A percentile compares a stretch with the other conserved stretches of the same genome.
phyloP scores from a whole-genome alignment of 148 eudicot species.

The Vaccinium darrowii region DNA sequence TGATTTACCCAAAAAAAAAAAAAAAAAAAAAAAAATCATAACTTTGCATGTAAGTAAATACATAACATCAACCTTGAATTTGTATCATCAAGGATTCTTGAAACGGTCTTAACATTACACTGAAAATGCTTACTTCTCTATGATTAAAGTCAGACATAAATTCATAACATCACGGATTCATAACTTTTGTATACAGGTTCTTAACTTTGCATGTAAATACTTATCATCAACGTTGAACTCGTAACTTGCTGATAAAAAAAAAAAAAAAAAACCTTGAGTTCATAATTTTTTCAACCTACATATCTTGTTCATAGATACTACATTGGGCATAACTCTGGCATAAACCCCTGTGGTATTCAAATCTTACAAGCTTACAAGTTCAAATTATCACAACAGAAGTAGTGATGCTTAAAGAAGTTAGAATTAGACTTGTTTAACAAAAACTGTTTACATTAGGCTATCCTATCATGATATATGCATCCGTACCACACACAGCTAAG shows the following conservation, averaged over 20 bases:
- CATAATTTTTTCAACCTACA: background rate
- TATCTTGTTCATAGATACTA: background rate
- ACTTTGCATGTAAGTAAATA: background rate
- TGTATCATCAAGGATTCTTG: background rate
- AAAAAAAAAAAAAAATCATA: too few relatives aligned
- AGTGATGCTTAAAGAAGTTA: background rate
- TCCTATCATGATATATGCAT: background rate
- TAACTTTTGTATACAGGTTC: too few relatives aligned
- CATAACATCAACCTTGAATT: background rate
- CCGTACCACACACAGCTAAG: background rate
- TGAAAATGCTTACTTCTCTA: background rate
- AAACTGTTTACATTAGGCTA: background rate
- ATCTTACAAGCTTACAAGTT: background rate
- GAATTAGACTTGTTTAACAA: background rate
- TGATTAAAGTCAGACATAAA: too few relatives aligned
- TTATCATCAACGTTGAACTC: background rate
- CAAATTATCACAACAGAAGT: background rate
- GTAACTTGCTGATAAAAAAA: too few relatives aligned
- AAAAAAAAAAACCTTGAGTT: background rate
- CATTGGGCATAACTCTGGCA: background rate
- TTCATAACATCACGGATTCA: too few relatives aligned
- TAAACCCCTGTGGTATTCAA: background rate
- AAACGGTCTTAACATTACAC: background rate
- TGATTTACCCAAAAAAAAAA: too few relatives aligned
- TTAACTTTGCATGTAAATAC: background rate